Evolutionary conservation across 495 filamentous ascomycete genomes (phyloP), one percentile per base, ranked within the genome.

Genomic region (Penicillium samsonianum): DNA sequence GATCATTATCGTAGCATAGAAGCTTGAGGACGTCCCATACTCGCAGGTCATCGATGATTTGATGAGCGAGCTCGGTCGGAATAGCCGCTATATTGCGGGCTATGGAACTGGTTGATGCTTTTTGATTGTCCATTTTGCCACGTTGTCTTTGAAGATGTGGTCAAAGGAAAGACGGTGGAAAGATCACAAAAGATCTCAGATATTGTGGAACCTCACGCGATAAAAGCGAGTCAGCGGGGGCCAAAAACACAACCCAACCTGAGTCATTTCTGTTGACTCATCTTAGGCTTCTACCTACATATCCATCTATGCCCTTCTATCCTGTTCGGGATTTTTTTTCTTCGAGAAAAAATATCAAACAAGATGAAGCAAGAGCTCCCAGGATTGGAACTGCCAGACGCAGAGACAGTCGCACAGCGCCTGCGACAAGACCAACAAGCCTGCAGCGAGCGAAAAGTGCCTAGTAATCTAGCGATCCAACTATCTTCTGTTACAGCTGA

Each of bases 371-470:
- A 33, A 33, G 30, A 33, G 30, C 2, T 10, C 11, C n/a, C 33
- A 16, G 37, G 49, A 26, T 33, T 53, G 10, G 4, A n/a, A n/a
- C 26, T 41, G 16, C 17, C 16, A 44, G 50, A 62, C 37, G 48
- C 67, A 6, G 46, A 59, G n/a, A 50, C 47, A 17, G 65, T 67
- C 19, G 70, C 62, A 14, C 44, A 49, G 22, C 61, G 64, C 43
- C 57, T 73, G 31, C 62, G 61, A 26, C 46, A 46, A 19, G 67
- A 72, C 41, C 67, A 72, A 46, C 31, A 60, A 28, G 52, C 52
- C 38, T 73, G 70, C 49, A 28, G 53, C 17, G 41, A 61, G n/a
- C 56, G 52, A 8, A 58, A 44, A 19, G 20, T 68, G 2, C 71
- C 71, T 22, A 68, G 60, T 45, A 50, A 58, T 6, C 60, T 73